Conservation (phyloP, 768 basidiomycete genomes). For the Russula griseocarnosa region DNA sequence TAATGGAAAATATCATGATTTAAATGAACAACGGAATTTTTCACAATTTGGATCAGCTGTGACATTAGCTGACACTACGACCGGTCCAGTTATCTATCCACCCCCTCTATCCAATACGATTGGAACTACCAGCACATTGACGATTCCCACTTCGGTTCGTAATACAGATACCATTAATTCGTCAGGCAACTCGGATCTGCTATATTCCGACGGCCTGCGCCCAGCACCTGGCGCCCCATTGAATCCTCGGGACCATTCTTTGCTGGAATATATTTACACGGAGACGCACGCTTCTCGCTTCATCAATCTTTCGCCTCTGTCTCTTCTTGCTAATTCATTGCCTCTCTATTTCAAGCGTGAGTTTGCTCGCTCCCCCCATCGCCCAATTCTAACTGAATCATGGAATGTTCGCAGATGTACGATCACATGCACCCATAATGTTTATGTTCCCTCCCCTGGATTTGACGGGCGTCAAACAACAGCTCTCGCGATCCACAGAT, state of each 20-base stretch:
- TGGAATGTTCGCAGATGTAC: conserved; percentile 47
- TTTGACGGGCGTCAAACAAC: not conserved
- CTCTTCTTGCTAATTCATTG: conserved; percentile 54
- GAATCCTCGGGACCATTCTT: conserved; percentile 64
- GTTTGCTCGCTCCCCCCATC: conserved; percentile 18
- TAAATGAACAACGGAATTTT: conserved; percentile 2
- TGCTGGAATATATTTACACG: conserved; percentile 60
- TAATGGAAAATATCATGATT: conserved; percentile 1
- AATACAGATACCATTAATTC: conserved; percentile 5
- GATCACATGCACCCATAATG: conserved; percentile 60
- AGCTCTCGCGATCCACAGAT: not conserved
- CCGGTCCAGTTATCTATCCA: not conserved
- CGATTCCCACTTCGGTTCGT: conserved; percentile 10
- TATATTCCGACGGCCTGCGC: conserved; percentile 5
- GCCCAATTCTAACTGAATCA: not conserved
- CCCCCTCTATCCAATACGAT: conserved; percentile 1
- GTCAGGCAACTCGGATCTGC: not conserved
- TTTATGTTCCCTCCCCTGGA: conserved; percentile 53
- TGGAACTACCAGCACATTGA: not conserved
- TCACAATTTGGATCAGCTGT: conserved; percentile 5
- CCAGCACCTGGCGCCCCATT: conserved; percentile 13
- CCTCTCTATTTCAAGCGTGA: conserved; percentile 60
- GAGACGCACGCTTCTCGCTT: conserved; percentile 66
- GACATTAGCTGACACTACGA: not conserved
- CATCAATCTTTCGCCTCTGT: conserved; percentile 62